Evolutionary conservation across 225 moss, liverwort and hornwort species (phyloP).

Genomic region (Ulota crispa): DNA sequence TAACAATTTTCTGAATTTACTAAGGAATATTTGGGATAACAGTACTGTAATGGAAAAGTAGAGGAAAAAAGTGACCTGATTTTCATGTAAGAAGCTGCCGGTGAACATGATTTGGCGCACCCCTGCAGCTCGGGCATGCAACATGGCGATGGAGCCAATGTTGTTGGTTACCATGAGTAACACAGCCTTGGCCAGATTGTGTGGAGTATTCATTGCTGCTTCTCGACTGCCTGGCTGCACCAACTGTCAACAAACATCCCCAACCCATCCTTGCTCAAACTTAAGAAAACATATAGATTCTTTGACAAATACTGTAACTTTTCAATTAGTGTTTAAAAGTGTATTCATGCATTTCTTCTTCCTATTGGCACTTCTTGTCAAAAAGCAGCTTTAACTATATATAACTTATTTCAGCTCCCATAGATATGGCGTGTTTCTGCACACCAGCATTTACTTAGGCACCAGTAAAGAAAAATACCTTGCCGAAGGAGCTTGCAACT

Average conservation of each 20-base stretch:
- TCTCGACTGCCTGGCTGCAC: conserved; percentile 63
- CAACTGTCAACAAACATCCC: conserved; percentile 34
- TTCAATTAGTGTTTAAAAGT: background rate
- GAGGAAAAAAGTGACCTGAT: conserved; percentile 46
- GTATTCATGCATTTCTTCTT: background rate
- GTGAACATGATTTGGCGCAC: conserved; percentile 84
- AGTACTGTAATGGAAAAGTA: background rate
- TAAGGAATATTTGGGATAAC: background rate
- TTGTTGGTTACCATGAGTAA: conserved; percentile 93
- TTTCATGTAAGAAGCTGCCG: conserved; percentile 88
- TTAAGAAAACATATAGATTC: background rate
- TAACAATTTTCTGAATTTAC: background rate
- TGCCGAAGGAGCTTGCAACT: conserved; percentile 92
- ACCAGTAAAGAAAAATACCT: conserved; percentile 46
- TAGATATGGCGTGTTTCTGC: background rate
- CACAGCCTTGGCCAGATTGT: conserved; percentile 79
- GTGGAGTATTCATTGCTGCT: conserved; percentile 56
- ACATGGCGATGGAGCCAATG: conserved; percentile 85
- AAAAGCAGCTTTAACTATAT: too few species aligned
- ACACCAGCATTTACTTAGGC: background rate
- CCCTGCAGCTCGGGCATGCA: conserved; percentile 75
- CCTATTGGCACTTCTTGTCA: background rate
- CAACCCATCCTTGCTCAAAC: conserved; percentile 13
- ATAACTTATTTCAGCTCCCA: background rate
- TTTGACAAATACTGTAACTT: too few species aligned